Percentiles rank a stretch among this genome's conserved stretches.
Conservation (phyloP, 1,284 basidiomycete genomes). For the Ganoderma sinense region DNA sequence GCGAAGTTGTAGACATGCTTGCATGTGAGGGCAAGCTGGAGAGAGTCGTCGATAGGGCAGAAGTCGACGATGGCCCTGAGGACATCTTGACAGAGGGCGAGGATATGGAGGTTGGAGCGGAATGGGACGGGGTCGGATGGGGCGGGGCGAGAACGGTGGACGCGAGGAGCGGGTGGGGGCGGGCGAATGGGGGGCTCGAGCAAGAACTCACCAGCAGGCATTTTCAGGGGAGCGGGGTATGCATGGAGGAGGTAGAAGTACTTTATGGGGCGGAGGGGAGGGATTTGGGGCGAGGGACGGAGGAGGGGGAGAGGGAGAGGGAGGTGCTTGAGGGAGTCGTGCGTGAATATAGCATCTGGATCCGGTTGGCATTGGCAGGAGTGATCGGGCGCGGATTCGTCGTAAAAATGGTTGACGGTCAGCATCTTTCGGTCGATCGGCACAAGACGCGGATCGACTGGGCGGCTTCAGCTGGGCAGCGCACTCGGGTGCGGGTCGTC, state of each 20-base stretch:
- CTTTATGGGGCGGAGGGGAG: slow-evolving; percentile 14
- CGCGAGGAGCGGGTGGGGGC: neutral
- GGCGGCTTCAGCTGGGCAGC: neutral
- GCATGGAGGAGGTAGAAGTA: slow-evolving; percentile 27
- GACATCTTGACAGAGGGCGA: slow-evolving; percentile 31
- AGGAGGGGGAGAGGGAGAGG: slow-evolving; percentile 15
- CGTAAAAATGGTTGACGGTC: slow-evolving; percentile 21
- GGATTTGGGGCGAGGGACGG: slow-evolving; percentile 1
- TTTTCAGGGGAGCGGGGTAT: slow-evolving; percentile 14
- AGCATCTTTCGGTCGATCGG: slow-evolving; percentile 19
- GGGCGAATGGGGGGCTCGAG: slow-evolving; percentile 11
- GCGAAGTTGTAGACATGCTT: slow-evolving; percentile 26
- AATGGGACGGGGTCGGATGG: slow-evolving; percentile 1
- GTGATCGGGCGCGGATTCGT: slow-evolving; percentile 28
- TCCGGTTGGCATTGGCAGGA: slow-evolving; percentile 31
- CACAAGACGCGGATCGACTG: slow-evolving; percentile 10
- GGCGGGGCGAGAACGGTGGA: slow-evolving; percentile 6
- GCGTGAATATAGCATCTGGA: slow-evolving; percentile 31
- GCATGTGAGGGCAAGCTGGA: slow-evolving; percentile 31
- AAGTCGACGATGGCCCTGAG: slow-evolving; percentile 28
- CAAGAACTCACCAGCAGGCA: slow-evolving; percentile 28
- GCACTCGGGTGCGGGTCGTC: neutral
- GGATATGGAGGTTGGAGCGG: slow-evolving; percentile 20
- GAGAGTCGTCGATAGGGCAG: slow-evolving; percentile 25
- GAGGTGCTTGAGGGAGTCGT: slow-evolving; percentile 22